Evolutionary conservation across 2,329 filamentous ascomycete species (phyloP).

Genomic region (Capronia coronata): DNA sequence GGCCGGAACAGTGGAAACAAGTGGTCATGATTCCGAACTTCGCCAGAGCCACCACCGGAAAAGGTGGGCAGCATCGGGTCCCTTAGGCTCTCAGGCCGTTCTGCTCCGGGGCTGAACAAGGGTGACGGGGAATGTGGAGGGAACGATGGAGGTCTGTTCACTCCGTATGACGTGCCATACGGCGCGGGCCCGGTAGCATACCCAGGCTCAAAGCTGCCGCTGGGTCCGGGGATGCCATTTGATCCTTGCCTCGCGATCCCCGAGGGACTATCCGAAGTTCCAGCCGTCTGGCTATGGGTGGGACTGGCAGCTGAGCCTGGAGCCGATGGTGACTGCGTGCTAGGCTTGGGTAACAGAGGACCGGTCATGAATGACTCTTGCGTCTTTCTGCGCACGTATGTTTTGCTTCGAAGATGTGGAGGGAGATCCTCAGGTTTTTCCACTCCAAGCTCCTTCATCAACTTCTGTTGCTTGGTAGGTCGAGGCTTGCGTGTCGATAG

Average conservation of each 20-base stretch:
- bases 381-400: conserved; percentile 68
- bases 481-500: conserved; percentile 90
- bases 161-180: conserved; percentile 29
- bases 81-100: conserved; percentile 18
- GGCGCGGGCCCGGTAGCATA: conserved; percentile 11
- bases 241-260: conserved; percentile 32
- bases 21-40: conserved; percentile 32
- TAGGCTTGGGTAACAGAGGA: conserved; percentile 22
- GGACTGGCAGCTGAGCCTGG: conserved; percentile 29
- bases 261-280: conserved; percentile 27
- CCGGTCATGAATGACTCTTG: conserved; percentile 33
- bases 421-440: conserved; percentile 87
- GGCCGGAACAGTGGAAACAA: conserved; percentile 26
- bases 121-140: conserved; percentile 37
- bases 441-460: conserved; percentile 81
- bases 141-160: conserved; percentile 31
- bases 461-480: conserved; percentile 93
- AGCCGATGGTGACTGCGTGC: conserved; percentile 27
- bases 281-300: conserved; percentile 26
- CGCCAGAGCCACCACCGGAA: conserved; percentile 6
- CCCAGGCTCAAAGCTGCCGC: conserved; percentile 14
- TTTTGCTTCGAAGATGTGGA: conserved; percentile 71
- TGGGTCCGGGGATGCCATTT: conserved; percentile 32
- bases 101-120: conserved; percentile 39
- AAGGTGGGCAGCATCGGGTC: conserved; percentile 26